Percentiles rank a stretch among this genome's conserved stretches.
phyloP scores from a whole-genome alignment of 495 filamentous ascomycete genomes.

The Oleoguttula mirabilis region DNA sequence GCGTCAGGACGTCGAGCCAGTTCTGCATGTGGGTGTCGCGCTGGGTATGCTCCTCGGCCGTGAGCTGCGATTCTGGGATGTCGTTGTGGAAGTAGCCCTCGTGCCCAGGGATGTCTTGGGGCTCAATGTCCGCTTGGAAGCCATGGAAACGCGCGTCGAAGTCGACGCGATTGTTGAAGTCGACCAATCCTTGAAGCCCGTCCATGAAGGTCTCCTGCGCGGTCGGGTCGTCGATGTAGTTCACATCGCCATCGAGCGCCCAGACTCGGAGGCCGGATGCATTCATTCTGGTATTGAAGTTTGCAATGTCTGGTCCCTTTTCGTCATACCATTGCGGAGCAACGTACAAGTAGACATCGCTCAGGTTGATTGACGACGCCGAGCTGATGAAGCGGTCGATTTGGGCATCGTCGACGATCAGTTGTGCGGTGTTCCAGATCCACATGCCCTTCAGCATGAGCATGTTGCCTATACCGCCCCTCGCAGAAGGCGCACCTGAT shows the following conservation, averaged over 20 bases:
- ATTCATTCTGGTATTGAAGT: not conserved
- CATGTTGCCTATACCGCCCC: no score
- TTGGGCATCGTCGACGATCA: not conserved
- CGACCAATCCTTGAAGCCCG: not conserved
- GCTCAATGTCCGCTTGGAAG: conserved; percentile 6
- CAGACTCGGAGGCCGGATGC: not conserved
- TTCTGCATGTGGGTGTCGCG: not conserved
- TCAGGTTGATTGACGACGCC: not conserved
- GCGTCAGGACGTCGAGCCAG: not conserved
- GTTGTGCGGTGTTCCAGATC: conserved; percentile 19
- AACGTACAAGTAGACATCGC: conserved; percentile 3
- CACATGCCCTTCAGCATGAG: no score
- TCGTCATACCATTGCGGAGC: conserved; percentile 1
- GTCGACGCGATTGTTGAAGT: not conserved
- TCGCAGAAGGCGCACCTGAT: no score
- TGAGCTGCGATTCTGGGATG: not conserved
- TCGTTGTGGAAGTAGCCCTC: not conserved
- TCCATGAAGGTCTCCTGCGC: not conserved
- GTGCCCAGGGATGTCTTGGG: not conserved
- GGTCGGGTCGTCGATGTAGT: not conserved
- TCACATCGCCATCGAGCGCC: conserved; percentile 3
- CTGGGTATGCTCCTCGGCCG: not conserved
- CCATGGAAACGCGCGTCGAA: conserved; percentile 1
- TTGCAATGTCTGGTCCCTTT: not conserved
- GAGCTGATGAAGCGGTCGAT: not conserved